Evolutionary conservation across 306 rosid species (phyloP), one percentile per base, ranked within the genome.

Genomic region (Vigna trinervia): DNA sequence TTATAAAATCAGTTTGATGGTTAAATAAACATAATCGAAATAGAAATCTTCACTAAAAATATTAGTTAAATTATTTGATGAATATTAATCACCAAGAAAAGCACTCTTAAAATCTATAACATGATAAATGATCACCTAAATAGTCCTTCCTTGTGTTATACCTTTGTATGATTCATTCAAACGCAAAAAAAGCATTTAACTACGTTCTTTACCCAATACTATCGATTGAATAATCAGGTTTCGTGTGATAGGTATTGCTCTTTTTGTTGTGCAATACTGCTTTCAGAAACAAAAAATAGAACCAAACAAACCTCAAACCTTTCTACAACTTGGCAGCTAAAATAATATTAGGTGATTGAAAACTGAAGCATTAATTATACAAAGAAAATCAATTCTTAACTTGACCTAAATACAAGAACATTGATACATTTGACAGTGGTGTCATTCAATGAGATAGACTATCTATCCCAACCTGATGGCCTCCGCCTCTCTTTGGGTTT

Each of bases 401-500:
- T 75, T 68, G 69, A 67, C 72, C 83, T 57, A 65, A 53, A 63
- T 39, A 77, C 10, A 71, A 63, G 52, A 45, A 60, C 62, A 71
- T 81, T 74, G 81, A 66, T 70, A 64, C 59, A 56, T 34, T 47
- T 32, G 77, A 76, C 36, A 57, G 60, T 46, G 72, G 75, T n/a
- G 43, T 32, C 60, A 14, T 72, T 70, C 73, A 80, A 73, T 51
- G 47, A 66, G 80, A 65, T 46, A 47, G 26, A 78, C 84, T 81
- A 94, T 48, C 88, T 84, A 78, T 94, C 98, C 98, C 97, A 94
- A 67, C 98, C 97, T 12, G 98, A 90, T 60, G 92, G 85, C 79
- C 98, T 85, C 74, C 92, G 79, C 88, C 98, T 90, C 82, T 94
- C 97, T 84, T 89, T 84, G 5, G 93, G 87, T 80, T 82, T 84